phyloP scores from a whole-genome alignment of 2,329 filamentous ascomycete species.

The Pseudogymnoascus sp. region DNA sequence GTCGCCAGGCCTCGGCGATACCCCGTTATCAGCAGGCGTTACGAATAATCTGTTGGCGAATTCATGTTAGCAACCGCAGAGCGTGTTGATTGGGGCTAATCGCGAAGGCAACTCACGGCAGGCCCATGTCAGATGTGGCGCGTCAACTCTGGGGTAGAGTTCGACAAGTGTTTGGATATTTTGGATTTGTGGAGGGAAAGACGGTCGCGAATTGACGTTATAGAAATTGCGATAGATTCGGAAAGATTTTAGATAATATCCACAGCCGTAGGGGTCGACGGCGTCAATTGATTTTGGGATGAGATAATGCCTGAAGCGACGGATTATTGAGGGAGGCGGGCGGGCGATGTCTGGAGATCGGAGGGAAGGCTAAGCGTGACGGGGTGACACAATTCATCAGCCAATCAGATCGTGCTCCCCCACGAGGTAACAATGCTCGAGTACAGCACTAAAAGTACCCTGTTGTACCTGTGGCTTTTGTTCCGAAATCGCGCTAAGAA shows the following conservation, averaged over 20 bases:
- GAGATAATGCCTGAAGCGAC: background rate
- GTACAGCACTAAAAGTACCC: background rate
- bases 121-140: constrained; percentile 7
- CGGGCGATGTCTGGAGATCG: constrained; percentile 1
- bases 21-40: constrained; percentile 23
- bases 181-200: background rate
- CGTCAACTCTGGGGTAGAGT: constrained; percentile 1
- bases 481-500: background rate
- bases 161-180: background rate
- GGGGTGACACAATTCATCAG: background rate
- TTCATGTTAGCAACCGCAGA: background rate
- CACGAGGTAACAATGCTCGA: background rate
- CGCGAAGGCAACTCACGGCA: background rate
- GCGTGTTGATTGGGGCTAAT: constrained; percentile 3
- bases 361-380: background rate
- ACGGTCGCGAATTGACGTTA: background rate
- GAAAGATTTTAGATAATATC: background rate
- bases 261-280: background rate
- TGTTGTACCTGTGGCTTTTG: constrained; percentile 2
- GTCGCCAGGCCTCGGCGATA: constrained; percentile 21
- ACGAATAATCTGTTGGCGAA: constrained; percentile 23
- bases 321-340: constrained; percentile 3
- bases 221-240: background rate
- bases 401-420: constrained; percentile 1
- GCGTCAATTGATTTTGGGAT: background rate